Percentiles rank a stretch among this genome's conserved stretches.
phyloP scores from a whole-genome alignment of 2,329 filamentous ascomycete species.

The Nothopassalora personata region DNA sequence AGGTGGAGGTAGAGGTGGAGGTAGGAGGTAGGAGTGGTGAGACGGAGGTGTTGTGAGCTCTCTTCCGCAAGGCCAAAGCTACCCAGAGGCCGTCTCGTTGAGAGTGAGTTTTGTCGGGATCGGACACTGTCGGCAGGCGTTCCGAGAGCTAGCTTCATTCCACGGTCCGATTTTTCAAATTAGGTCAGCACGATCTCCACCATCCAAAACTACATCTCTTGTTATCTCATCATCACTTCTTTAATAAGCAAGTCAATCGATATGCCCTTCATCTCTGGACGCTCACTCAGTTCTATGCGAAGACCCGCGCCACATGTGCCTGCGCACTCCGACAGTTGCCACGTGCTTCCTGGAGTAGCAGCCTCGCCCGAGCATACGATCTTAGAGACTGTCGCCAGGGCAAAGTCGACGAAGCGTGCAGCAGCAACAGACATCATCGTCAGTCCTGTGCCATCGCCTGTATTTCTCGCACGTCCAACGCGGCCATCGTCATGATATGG shows the following conservation, averaged over 20 bases:
- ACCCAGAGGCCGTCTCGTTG: background rate
- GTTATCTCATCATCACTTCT: background rate
- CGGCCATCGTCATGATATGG: background rate
- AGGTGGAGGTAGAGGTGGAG: constrained; percentile 2
- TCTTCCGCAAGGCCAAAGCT: background rate
- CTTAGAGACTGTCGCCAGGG: too few relatives aligned
- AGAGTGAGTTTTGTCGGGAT: background rate
- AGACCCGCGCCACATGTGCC: too few relatives aligned
- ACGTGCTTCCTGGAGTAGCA: too few relatives aligned
- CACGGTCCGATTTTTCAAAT: background rate
- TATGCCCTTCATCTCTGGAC: too few relatives aligned
- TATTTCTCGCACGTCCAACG: too few relatives aligned
- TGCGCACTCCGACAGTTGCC: too few relatives aligned
- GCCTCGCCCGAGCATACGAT: too few relatives aligned
- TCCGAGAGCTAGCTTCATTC: background rate
- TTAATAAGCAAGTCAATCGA: too few relatives aligned
- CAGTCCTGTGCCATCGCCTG: background rate
- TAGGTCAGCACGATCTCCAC: too few relatives aligned
- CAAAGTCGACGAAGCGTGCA: background rate
- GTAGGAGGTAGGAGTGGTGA: constrained; percentile 1
- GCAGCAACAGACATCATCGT: background rate
- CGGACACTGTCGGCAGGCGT: too few relatives aligned
- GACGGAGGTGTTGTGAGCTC: background rate
- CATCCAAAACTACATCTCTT: background rate
- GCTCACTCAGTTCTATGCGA: too few relatives aligned